Base-by-base conservation (phyloP, 192 early-diverging fungal species). In the Linnemannia exigua region DNA sequence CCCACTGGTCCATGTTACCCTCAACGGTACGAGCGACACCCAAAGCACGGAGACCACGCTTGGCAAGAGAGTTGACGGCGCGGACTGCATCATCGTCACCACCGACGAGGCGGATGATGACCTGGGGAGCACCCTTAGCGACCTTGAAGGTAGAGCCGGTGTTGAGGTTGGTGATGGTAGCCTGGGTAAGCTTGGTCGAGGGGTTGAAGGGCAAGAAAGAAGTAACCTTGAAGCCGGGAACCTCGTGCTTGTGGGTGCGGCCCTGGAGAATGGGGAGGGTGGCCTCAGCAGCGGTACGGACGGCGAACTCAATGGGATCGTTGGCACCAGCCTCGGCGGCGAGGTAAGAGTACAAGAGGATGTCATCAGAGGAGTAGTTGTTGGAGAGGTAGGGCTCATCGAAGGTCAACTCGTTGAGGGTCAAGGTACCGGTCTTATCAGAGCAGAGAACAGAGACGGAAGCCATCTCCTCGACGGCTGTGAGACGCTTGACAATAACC, bases 61-160 rank as follows among this genome's bases (percentile, higher is more conserved):
- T 88, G 20, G 97, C 97, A 76, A 97, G 93, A 80, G 89, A 80
- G 76, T 95, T 95, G 37, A 98, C 97, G 33, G 96, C 97, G 63
- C 89, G 90, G 16, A 92, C 92, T 16, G 96, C 97, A 69, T 96
- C 95, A 79, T 94, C 92, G 89, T 96, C 93, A 72, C 94, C 95
- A 84, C 95, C 95, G 28, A 91, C 93, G 69, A 97, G 92, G 82
- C 90, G 90, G 81, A 95, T 92, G 73, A 98, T 96, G 70, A 98
- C 97, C 84, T 97, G 97, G 25, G 97, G 97, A 36, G 97, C 97
- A 82, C 97, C 97, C 90, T 98, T 98, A 81, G 97, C 95, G 69
- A 94, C 93, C 82, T 95, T 94, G 92, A 98, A 97, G 70, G 92
- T 88, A 87, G 95, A 90, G 72, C 87, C 92, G 67, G 94, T 94